A percentile compares a stretch with the other conserved stretches of the same genome.
Evolutionary conservation across 805 yeast genomes (phyloP).

Genomic region (Torulaspora franciscae): DNA sequence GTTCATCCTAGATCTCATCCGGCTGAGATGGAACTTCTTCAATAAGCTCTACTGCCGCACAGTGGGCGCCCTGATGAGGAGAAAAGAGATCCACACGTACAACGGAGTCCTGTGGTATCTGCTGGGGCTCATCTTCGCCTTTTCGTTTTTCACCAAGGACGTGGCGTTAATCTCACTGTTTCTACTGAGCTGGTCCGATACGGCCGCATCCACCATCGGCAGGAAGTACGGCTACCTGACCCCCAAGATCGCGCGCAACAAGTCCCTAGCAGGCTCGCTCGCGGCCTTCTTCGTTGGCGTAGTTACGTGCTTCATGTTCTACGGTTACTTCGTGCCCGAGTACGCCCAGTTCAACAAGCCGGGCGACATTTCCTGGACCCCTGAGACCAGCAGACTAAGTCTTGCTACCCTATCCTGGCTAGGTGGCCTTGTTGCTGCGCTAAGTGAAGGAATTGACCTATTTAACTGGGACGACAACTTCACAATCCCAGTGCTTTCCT

Average conservation of each 20-base stretch:
- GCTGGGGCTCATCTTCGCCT: constrained; percentile 70
- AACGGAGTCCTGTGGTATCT: constrained; percentile 90
- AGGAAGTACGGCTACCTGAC: constrained; percentile 79
- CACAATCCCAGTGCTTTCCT: constrained; percentile 86
- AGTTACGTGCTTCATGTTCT: constrained; percentile 57
- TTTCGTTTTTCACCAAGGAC: constrained; percentile 70
- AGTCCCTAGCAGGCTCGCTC: constrained; percentile 83
- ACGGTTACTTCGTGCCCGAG: constrained; percentile 66
- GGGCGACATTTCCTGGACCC: constrained; percentile 61
- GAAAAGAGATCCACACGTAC: constrained; percentile 61
- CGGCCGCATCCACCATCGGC: constrained; percentile 94
- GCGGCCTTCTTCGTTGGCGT: constrained; percentile 82
- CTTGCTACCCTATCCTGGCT: constrained; percentile 51
- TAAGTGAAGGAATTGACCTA: constrained; percentile 78
- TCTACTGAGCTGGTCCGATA: constrained; percentile 92
- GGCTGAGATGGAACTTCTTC: constrained; percentile 58
- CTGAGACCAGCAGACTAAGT: constrained; percentile 52
- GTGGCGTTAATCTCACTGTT: constrained; percentile 70
- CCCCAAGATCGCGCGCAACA: constrained; percentile 66
- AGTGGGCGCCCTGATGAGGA: constrained; percentile 82
- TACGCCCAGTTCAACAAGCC: constrained; percentile 51
- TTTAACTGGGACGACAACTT: constrained; percentile 84
- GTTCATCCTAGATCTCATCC: constrained; percentile 57
- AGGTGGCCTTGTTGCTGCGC: constrained; percentile 77
- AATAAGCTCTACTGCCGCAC: constrained; percentile 61